Evolutionary conservation across 163 green algal species (phyloP).

Genomic region (Scenedesmus sp.): DNA sequence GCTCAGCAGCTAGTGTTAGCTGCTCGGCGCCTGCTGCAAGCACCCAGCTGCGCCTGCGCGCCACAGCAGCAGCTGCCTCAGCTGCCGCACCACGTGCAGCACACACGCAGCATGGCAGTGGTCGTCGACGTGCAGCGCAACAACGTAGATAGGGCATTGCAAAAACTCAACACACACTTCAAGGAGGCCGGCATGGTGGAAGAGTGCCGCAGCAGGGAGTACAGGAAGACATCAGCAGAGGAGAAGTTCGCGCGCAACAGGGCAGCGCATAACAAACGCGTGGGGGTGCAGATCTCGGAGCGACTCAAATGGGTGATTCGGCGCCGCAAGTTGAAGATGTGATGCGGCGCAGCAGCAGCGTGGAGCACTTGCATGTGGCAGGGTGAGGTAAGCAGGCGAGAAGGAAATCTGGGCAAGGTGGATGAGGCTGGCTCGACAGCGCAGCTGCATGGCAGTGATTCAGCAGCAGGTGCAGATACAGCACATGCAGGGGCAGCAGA

Average conservation of each 20-base stretch:
- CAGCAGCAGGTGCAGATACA: too few relatives aligned
- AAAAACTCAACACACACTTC: constrained; percentile 39
- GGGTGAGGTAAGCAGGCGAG: too few relatives aligned
- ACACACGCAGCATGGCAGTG: constrained; percentile 33
- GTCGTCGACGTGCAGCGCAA: constrained; percentile 47
- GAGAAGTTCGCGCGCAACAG: constrained; percentile 12
- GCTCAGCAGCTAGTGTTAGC: not conserved
- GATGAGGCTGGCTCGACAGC: too few relatives aligned
- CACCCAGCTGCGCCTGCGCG: not conserved
- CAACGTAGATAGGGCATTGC: constrained; percentile 47
- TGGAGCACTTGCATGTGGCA: not conserved
- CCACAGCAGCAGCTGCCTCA: not conserved
- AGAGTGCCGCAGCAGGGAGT: constrained; percentile 25
- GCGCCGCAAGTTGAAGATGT: constrained; percentile 49
- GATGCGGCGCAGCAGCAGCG: not conserved
- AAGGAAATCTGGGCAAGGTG: too few relatives aligned
- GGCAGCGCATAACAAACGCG: constrained; percentile 41
- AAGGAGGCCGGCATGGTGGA: constrained; percentile 23
- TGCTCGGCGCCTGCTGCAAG: not conserved
- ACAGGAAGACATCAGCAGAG: constrained; percentile 36
- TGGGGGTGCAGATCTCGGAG: constrained; percentile 31
- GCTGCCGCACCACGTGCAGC: not conserved
- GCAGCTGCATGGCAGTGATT: too few relatives aligned
- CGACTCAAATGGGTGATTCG: constrained; percentile 51
- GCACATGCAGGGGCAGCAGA: too few relatives aligned